These are phyloP conservation scores for Leucocoprinus sp. DNA, from an alignment of 768 basidiomycete genomes.

Conservation along the genomic window DNA sequence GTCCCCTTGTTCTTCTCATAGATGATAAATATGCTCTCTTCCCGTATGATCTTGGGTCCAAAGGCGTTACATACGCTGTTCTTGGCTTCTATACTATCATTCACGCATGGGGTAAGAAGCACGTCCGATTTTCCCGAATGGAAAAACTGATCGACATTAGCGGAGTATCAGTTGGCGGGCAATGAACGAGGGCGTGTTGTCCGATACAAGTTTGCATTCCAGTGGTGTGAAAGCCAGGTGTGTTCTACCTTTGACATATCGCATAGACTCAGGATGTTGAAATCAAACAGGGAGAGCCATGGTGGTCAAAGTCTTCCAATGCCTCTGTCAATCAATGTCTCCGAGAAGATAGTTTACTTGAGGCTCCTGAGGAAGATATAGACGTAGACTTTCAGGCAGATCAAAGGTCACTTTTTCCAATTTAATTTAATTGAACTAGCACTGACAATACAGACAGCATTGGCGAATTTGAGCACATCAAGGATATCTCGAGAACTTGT, in stretches of 20 bases:
- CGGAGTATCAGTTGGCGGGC: conserved; percentile 50
- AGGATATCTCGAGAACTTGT: conserved; percentile 24
- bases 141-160: conserved; percentile 23
- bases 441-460: not conserved
- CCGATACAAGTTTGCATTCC: conserved; percentile 77
- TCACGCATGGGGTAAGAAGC: conserved; percentile 55
- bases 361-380: not conserved
- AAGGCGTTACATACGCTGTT: conserved; percentile 39
- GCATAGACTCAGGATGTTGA: not conserved
- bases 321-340: not conserved
- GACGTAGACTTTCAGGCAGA: not conserved
- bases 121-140: conserved; percentile 11
- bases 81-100: conserved; percentile 69
- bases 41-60: conserved; percentile 54
- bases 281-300: conserved; percentile 40
- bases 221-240: conserved; percentile 73
- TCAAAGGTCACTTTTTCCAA: conserved; percentile 1
- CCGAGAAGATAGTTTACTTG: not conserved
- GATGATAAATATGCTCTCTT: conserved; percentile 70
- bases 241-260: not conserved
- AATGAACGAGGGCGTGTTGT: conserved; percentile 49
- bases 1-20: conserved; percentile 61
- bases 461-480: conserved; percentile 1
- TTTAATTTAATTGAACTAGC: not conserved
- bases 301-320: conserved; percentile 27